Evolutionary conservation across 164 flowering plant genomes (phyloP), one percentile per base, ranked within the genome.

Genomic region (Saururus chinensis): DNA sequence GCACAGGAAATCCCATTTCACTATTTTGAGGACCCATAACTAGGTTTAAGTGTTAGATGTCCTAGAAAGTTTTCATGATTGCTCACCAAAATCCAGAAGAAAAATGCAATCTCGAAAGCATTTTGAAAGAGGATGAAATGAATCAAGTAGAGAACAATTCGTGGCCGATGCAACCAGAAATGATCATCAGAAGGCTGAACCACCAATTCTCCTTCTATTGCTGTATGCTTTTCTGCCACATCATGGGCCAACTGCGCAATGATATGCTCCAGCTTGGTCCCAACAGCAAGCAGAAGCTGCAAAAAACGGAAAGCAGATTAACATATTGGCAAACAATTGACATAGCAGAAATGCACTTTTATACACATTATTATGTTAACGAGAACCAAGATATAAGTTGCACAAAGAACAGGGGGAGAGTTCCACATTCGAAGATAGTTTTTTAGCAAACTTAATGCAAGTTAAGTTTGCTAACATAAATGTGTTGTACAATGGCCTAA

Each of bases 71-170:
- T n/a, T 13, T 1, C 13, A 35, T 48, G 23, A 13, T 20, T 45
- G 12, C 70, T 66, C 70, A 88, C 96, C 93, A 71, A 70, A 11
- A 84, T 78, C 92, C 95, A 89, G 75, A 87, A 81, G 85, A 85
- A 85, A 69, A 87, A 77, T 1, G 92, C 95, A 40, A 87, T 74
- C 76, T 87, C 91, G 56, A 85, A 89, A 30, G 96, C 73, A 68
- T 89, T 89, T 51, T 87, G 91, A 62, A 89, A 87, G 51, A 89
- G 71, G 66, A 85, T 84, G 74, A 84, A 75, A 67, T 85, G 97
- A 55, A 87, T 84, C 80, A 85, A 74, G 64, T 64, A 23, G 56
- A 89, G 89, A 51, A 90, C 74, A 42, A 86, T 63, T 7, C 58
- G 64, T 0, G 97, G 97, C 1, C 74, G 56, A 4, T 58, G n/a